Conservation (phyloP, 2,329 filamentous ascomycete species). For the Fusarium clavum region DNA sequence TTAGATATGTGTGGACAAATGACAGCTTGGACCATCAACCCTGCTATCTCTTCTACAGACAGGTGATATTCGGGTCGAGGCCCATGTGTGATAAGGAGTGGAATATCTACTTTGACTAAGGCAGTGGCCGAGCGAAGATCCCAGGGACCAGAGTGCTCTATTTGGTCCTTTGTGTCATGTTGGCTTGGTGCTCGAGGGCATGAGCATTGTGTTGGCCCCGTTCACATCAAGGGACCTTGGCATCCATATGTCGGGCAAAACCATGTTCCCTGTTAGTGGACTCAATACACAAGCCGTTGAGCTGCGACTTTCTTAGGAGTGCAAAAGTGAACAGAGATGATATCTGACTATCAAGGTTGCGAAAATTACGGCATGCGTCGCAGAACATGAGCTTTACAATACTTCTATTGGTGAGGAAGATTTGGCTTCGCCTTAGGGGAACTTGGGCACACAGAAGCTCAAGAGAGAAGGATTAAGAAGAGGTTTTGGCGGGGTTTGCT, state of each 20-base stretch:
- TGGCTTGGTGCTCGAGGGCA: conserved; percentile 14
- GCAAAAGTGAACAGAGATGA: neutral
- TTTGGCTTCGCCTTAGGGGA: neutral
- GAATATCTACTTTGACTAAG: neutral
- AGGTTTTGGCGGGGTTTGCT: conserved; percentile 25
- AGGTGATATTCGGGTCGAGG: conserved; percentile 7
- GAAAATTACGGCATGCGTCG: neutral
- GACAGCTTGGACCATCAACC: neutral
- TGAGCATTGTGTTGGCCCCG: conserved; percentile 23
- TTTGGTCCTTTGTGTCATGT: conserved; percentile 21
- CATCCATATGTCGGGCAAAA: conserved; percentile 29
- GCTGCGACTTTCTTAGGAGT: neutral
- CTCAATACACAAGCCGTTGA: conserved; percentile 12
- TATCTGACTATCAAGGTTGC: neutral
- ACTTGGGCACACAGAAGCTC: neutral
- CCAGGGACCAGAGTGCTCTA: conserved; percentile 3
- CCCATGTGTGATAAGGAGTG: conserved; percentile 1
- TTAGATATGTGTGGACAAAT: neutral
- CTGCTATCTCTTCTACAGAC: neutral
- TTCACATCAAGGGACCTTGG: conserved; percentile 17
- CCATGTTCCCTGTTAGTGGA: conserved; percentile 31
- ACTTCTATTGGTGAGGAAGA: neutral
- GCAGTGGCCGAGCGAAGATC: conserved; percentile 11
- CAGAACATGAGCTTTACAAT: neutral
- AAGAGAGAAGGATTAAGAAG: conserved; percentile 20